Evolutionary conservation across 768 basidiomycete genomes (phyloP), one percentile per base, ranked within the genome.

Genomic region (Amyloporia xantha): DNA sequence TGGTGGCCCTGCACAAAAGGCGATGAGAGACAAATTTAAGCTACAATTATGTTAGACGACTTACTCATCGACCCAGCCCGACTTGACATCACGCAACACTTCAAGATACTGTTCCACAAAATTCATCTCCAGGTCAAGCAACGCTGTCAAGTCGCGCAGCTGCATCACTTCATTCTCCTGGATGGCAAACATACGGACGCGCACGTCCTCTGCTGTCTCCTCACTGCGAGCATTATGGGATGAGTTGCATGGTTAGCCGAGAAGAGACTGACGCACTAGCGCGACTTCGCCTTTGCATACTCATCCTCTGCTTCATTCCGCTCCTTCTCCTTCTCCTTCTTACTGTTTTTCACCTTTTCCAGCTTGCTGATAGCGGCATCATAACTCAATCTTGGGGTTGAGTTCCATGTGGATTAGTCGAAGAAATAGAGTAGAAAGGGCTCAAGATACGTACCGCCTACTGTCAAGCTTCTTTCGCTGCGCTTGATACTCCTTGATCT

Each of bases 391-490:
- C 92, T 49, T 26, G 6, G 11, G 28, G 33, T 21, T n/a, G n/a
- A n/a, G n/a, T n/a, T n/a, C n/a, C n/a, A n/a, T n/a, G n/a, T n/a
- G n/a, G n/a, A n/a, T n/a, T n/a, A n/a, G n/a, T n/a, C n/a, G n/a
- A n/a, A n/a, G n/a, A n/a, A n/a, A n/a, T n/a, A n/a, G n/a, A n/a
- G n/a, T n/a, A n/a, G n/a, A n/a, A n/a, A n/a, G n/a, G n/a, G n/a
- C n/a, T n/a, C n/a, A n/a, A n/a, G n/a, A 41, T 10, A 62, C 72
- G 44, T 51, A 87, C 91, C 89, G 75, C 59, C 90, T 72, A 44
- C 85, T 91, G 49, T 95, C 91, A 13, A 94, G 67, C 62, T 92
- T 94, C 77, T 92, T 95, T 53, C 82, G 78, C 52, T 85, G 74
- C 4, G 71, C 61, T 49, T 91, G 85, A 54, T 88, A 94, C 48